Percentiles rank a stretch among this genome's conserved stretches.
Conservation (phyloP, 148 eudicot species). For the Polygonum aviculare region DNA sequence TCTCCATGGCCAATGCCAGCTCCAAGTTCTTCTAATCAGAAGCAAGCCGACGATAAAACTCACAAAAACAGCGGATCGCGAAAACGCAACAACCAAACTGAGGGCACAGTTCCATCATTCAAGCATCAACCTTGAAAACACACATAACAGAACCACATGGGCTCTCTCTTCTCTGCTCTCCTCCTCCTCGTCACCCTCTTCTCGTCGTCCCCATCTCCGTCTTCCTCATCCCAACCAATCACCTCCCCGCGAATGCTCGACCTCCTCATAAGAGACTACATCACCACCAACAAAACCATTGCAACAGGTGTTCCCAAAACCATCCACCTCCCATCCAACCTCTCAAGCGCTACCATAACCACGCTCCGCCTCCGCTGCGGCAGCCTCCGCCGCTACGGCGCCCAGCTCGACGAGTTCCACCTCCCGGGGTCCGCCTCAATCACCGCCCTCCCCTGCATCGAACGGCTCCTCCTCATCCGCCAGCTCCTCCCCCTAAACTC, state of each 20-base stretch:
- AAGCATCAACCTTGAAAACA: no score
- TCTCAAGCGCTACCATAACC: conserved; percentile 48
- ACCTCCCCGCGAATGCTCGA: conserved; percentile 65
- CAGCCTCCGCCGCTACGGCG: conserved; percentile 70
- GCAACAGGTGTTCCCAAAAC: conserved; percentile 46
- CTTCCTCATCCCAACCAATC: conserved; percentile 21
- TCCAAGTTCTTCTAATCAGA: conserved; percentile 1
- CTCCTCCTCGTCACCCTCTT: conserved; percentile 23
- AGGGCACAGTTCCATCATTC: not conserved
- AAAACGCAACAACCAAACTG: not conserved
- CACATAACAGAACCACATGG: conserved; percentile 33
- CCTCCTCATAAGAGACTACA: conserved; percentile 65
- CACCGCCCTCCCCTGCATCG: conserved; percentile 53
- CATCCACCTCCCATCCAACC: conserved; percentile 51
- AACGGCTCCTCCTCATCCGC: conserved; percentile 51
- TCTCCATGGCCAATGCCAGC: not conserved
- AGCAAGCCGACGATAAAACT: not conserved
- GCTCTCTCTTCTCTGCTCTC: conserved; percentile 28
- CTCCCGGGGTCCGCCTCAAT: conserved; percentile 31
- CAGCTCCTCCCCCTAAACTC: conserved; percentile 55
- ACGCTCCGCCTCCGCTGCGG: conserved; percentile 65
- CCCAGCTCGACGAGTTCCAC: conserved; percentile 48
- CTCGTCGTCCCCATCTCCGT: conserved; percentile 19
- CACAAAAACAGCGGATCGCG: not conserved
- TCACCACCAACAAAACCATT: conserved; percentile 26